Conservation (phyloP, 345 rosid genomes). For the Brassica rapa region DNA sequence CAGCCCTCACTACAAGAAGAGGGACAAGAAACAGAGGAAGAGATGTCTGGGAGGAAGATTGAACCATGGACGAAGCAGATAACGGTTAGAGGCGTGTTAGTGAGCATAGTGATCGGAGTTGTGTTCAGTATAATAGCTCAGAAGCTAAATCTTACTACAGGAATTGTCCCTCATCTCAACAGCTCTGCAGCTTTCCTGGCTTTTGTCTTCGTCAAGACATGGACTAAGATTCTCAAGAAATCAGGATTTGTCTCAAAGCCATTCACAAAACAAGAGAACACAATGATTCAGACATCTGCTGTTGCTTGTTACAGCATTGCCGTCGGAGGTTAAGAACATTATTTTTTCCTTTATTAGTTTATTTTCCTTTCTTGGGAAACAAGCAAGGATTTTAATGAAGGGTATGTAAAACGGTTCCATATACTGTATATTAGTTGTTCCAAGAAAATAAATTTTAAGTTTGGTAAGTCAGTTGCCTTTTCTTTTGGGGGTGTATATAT, state of each 20-base stretch:
- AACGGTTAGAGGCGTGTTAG: conserved; percentile 68
- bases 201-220: conserved; percentile 65
- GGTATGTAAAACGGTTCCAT: background rate
- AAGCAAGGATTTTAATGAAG: conserved; percentile 2
- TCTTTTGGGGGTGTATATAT: conserved; percentile 13
- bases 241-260: conserved; percentile 68
- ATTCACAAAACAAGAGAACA: conserved; percentile 88
- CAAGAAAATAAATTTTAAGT: background rate
- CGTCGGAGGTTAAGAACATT: conserved; percentile 68
- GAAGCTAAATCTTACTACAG: conserved; percentile 84
- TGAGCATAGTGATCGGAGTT: conserved; percentile 69
- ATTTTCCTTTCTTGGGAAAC: background rate
- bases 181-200: conserved; percentile 91
- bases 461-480: background rate
- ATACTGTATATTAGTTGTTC: background rate
- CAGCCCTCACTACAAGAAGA: conserved; percentile 29
- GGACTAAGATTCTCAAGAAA: conserved; percentile 75
- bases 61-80: conserved; percentile 82
- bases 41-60: conserved; percentile 30
- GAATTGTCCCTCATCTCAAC: conserved; percentile 71
- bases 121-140: conserved; percentile 79
- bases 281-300: conserved; percentile 93
- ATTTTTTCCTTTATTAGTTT: background rate
- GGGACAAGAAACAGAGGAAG: conserved; percentile 35
- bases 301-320: conserved; percentile 93